phyloP scores from a whole-genome alignment of 1,284 basidiomycete genomes.

The Peniophora sp. region DNA sequence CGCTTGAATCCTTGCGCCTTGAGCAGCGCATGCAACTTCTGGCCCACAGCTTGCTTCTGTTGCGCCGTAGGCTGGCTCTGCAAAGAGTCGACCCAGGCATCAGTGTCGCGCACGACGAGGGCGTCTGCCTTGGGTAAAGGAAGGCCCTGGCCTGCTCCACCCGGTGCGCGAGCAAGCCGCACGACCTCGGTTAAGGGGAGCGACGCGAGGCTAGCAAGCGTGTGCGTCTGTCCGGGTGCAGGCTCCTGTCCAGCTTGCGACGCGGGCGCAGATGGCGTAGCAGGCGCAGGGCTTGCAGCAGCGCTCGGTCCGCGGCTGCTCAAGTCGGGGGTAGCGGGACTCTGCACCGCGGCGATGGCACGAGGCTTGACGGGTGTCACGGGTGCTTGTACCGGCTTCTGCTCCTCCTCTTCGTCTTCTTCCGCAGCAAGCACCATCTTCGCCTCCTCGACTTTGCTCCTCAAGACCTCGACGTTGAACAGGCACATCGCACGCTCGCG shows the following conservation, averaged over 20 bases:
- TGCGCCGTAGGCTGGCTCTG: slow-evolving; percentile 50
- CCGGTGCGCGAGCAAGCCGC: slow-evolving; percentile 45
- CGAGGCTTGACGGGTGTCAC: slow-evolving; percentile 52
- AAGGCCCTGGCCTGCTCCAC: slow-evolving; percentile 39
- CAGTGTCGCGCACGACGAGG: slow-evolving; percentile 59
- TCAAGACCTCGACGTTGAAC: slow-evolving; percentile 78
- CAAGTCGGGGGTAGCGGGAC: slow-evolving; percentile 64
- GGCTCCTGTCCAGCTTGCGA: too few relatives aligned
- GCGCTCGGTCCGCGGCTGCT: slow-evolving; percentile 67
- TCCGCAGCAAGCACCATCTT: slow-evolving; percentile 72
- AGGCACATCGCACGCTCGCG: slow-evolving; percentile 85
- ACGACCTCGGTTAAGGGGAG: slow-evolving; percentile 68
- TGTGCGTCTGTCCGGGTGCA: slow-evolving; percentile 26
- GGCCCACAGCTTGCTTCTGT: slow-evolving; percentile 80
- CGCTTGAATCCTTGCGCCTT: slow-evolving; percentile 75
- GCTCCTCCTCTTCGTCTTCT: slow-evolving; percentile 41
- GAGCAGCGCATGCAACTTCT: slow-evolving; percentile 75
- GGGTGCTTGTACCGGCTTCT: slow-evolving; percentile 8
- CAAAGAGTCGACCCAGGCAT: slow-evolving; percentile 71
- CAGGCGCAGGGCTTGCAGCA: slow-evolving; percentile 57
- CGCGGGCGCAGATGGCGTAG: slow-evolving; percentile 18
- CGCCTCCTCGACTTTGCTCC: slow-evolving; percentile 75
- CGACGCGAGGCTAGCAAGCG: slow-evolving; percentile 48
- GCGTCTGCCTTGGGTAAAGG: slow-evolving; percentile 68
- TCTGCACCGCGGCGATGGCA: slow-evolving; percentile 35